phyloP scores from a whole-genome alignment of 176 grass and related monocot genomes.

The Tillandsia fasciculata region DNA sequence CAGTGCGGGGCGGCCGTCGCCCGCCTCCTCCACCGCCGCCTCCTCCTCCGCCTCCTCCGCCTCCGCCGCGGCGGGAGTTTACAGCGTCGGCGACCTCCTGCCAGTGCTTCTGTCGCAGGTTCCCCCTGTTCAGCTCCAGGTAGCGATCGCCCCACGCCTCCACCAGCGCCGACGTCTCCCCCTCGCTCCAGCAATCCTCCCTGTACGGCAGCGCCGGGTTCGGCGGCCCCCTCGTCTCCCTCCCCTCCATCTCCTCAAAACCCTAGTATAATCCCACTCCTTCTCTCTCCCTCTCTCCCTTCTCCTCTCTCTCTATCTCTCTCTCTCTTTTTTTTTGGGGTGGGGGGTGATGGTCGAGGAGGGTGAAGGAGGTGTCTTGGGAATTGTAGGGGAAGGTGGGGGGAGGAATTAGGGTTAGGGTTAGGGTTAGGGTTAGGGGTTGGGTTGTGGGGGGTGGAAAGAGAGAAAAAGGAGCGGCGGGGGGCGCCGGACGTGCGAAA shows the following conservation, averaged over 20 bases:
- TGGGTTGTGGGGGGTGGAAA: conserved; percentile 42
- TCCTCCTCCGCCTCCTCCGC: conserved; percentile 32
- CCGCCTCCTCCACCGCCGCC: conserved; percentile 30
- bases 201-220: conserved; percentile 82
- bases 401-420: conserved; percentile 42
- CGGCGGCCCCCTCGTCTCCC: conserved; percentile 40
- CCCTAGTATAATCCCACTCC: conserved; percentile 24
- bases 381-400: conserved; percentile 9
- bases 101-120: conserved; percentile 99
- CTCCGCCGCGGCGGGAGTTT: conserved; percentile 49
- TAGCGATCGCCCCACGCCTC: conserved; percentile 81
- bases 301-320: conserved; percentile 14
- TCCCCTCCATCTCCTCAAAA: conserved; percentile 2
- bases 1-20: conserved; percentile 75
- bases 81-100: conserved; percentile 82
- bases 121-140: conserved; percentile 81
- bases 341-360: background rate
- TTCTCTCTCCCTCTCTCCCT: conserved; percentile 22
- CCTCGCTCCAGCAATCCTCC: conserved; percentile 99
- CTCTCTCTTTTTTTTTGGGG: conserved; percentile 1
- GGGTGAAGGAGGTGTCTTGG: conserved; percentile 7
- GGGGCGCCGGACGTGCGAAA: conserved; percentile 3
- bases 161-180: conserved; percentile 79
- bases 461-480: conserved; percentile 31
- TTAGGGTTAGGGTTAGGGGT: conserved; percentile 26